Conservation (phyloP, 306 rosid genomes). For the Vicia faba region DNA sequence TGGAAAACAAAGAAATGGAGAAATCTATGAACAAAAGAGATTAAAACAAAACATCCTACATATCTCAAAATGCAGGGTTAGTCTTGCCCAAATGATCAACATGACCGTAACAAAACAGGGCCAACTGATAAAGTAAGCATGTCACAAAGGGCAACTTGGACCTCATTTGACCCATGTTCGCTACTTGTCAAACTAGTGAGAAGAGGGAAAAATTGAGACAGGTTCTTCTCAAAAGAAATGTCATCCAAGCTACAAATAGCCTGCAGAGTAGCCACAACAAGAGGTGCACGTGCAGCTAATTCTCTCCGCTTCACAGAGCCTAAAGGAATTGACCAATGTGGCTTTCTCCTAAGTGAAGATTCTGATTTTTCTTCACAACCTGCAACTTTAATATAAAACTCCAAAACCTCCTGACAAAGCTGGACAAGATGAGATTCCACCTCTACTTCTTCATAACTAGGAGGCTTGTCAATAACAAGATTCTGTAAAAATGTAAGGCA, state of each 20-base stretch:
- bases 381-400: conserved; percentile 73
- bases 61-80: conserved; percentile 53
- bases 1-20: conserved; percentile 2
- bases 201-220: conserved; percentile 78
- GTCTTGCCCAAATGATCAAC: conserved; percentile 53
- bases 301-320: conserved; percentile 90
- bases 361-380: conserved; percentile 50
- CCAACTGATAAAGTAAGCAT: conserved; percentile 88
- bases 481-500: conserved; percentile 91
- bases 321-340: conserved; percentile 79
- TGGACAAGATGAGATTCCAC: conserved; percentile 70
- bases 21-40: conserved; percentile 47
- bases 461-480: conserved; percentile 75
- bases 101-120: conserved; percentile 76
- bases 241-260: conserved; percentile 79
- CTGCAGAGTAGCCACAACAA: conserved; percentile 88
- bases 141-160: conserved; percentile 84
- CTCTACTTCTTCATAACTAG: conserved; percentile 57
- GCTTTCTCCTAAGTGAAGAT: conserved; percentile 53
- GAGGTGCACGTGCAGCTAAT: conserved; percentile 87
- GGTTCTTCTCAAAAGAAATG: conserved; percentile 68
- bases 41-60: conserved; percentile 51
- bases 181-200: conserved; percentile 83
- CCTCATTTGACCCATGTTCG: conserved; percentile 92
- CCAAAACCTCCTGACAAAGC: conserved; percentile 79